Conservation (phyloP, 2,329 filamentous ascomycete species). For the Coleophoma cylindrospora region DNA sequence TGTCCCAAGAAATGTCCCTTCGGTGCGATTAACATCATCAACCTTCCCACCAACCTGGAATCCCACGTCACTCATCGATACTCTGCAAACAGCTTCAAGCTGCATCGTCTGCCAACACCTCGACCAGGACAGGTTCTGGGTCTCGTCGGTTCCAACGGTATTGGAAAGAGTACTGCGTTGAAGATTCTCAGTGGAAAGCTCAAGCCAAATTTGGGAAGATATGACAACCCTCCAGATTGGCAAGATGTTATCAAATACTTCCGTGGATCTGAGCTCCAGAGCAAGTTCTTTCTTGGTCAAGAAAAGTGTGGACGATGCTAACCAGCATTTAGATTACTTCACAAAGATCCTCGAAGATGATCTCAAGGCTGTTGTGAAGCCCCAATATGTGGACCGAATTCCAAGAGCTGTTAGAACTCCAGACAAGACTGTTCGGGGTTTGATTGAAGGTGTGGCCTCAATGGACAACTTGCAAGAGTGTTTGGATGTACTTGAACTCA, state of each 20-base stretch:
- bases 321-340: slow-evolving; percentile 72
- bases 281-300: slow-evolving; percentile 43
- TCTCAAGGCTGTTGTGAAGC: slow-evolving; percentile 96
- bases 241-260: slow-evolving; percentile 99
- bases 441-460: slow-evolving; percentile 72
- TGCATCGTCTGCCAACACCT: slow-evolving; percentile 93
- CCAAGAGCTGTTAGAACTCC: slow-evolving; percentile 83
- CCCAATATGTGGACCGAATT: slow-evolving; percentile 96
- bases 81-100: slow-evolving; percentile 99
- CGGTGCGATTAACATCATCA: slow-evolving; percentile 99
- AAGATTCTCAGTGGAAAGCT: slow-evolving; percentile 98
- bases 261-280: slow-evolving; percentile 94
- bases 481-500: slow-evolving; percentile 75
- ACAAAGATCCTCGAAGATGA: slow-evolving; percentile 97
- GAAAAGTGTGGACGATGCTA: not conserved
- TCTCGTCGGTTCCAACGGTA: slow-evolving; percentile 98
- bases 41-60: slow-evolving; percentile 98
- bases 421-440: slow-evolving; percentile 71
- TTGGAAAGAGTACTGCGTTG: slow-evolving; percentile 98
- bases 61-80: slow-evolving; percentile 97
- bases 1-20: slow-evolving; percentile 99
- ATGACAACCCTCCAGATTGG: slow-evolving; percentile 97
- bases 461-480: slow-evolving; percentile 80
- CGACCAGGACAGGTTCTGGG: slow-evolving; percentile 92
- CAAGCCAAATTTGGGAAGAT: slow-evolving; percentile 94